Base-by-base conservation (phyloP, 345 rosid species). In the Draba incana region DNA sequence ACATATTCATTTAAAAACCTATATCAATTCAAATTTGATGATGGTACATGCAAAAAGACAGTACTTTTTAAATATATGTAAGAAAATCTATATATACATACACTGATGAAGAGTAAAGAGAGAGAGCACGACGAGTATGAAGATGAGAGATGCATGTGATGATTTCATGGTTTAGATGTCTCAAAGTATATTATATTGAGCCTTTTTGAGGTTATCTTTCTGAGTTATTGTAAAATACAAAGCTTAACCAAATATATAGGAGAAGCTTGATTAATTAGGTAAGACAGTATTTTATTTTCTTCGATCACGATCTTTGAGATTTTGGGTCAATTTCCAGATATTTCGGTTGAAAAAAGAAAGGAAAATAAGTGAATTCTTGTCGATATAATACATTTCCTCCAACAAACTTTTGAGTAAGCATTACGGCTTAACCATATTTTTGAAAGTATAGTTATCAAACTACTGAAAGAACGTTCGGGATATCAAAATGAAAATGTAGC, bases 111-210 rank as follows among this genome's bases (percentile, higher is more conserved):
- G 46, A 48, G 58, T 33, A 28, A 69, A 24, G 5, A 69, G 14
- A 44, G 68, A 48, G 10, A 69, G 15, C 24, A 69, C 4, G 27
- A 45, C 4, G 28, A 46, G 16, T 35, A 57, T 9, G 64, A 51
- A 58, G 33, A 58, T 5, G 43, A 69, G 51, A 69, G 23, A 25
- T 69, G 65, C 50, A 49, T 58, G 48, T 27, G 66, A 59, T 42
- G 46, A 39, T n/a, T 58, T 49, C 58, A 47, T 69, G 31, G 45
- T 67, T 52, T 42, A 31, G 15, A 28, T 42, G 43, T 53, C 12
- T 42, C 1, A 28, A 39, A 15, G 10, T 2, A 35, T 35, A 35
- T 35, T 35, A 35, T 8, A 8, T 35, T 35, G 39, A 8, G 39
- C 10, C 7, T 35, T 35, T 33, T 31, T 35, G 7, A 35, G 10